Evolutionary conservation across 176 grass and related monocot genomes (phyloP), one percentile per base, ranked within the genome.

Genomic region (Carex myosuroides): DNA sequence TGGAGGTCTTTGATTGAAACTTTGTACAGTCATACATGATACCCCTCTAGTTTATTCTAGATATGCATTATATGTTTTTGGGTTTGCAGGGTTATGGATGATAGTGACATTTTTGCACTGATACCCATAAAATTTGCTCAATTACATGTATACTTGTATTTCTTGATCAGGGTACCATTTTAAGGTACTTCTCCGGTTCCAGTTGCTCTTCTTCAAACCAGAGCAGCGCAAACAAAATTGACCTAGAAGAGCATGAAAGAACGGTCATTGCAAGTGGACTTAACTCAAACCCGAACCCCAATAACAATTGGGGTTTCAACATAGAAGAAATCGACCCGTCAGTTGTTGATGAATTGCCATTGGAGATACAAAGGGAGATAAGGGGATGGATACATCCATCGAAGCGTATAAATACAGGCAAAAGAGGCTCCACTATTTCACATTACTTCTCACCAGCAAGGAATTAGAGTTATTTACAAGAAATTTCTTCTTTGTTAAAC

Each of bases 291-390:
- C 79, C 30, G 39, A 76, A 76, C 42, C 42, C 11, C 3, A 68
- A 67, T 5, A 24, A 60, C 12, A 83, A 78, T 41, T 98, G 95
- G 92, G 85, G 74, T 82, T 52, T 91, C 60, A 93, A 90, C 68
- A 30, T 85, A 64, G 89, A 93, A 90, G 91, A 98, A 75, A 95
- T 98, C 0, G 95, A 98, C 85, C 95, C 86, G 30, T 88, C 88
- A 4, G 85, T 98, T 64, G 85, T 98, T 42, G 89, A 94, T 50
- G 95, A 98, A 65, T 82, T 95, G 64, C 95, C 95, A n/a, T 73
- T 66, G 17, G 95, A 95, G 60, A 98, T 95, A 52, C 92, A 90
- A 59, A 90, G 88, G 88, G 95, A 98, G 80, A 89, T 95, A 81
- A 61, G 75, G 55, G 92, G 93, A 5, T 98, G 92, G 92, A 59